Evolutionary conservation across 192 early-diverging fungal species (phyloP).

Genomic region (Backusella parvicylindrica): DNA sequence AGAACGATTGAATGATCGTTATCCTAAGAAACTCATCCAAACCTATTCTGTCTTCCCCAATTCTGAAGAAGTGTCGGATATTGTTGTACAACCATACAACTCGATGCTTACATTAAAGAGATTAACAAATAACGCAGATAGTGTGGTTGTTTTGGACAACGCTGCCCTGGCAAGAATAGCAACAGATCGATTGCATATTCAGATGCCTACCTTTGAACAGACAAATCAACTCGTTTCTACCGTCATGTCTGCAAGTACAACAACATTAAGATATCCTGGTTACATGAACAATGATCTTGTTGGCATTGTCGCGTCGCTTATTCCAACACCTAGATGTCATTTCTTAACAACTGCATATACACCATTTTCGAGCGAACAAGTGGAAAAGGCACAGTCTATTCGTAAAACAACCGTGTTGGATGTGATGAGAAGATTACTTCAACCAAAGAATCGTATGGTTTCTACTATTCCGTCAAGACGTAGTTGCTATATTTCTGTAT

Average conservation of each 20-base stretch:
- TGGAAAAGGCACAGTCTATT: conserved; percentile 89
- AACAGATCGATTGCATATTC: conserved; percentile 87
- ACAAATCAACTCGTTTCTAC: conserved; percentile 97
- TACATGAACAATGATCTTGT: conserved; percentile 99
- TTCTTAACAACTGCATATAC: conserved; percentile 95
- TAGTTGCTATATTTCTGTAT: conserved; percentile 95
- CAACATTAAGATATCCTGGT: conserved; percentile 94
- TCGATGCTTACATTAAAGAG: conserved; percentile 90
- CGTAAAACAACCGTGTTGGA: conserved; percentile 97
- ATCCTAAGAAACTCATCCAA: conserved; percentile 96
- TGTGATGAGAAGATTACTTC: conserved; percentile 94
- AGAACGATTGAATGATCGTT: conserved; percentile 90
- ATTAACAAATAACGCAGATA: conserved; percentile 89
- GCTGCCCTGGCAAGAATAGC: conserved; percentile 91
- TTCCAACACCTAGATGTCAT: conserved; percentile 98
- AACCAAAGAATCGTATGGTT: conserved; percentile 98
- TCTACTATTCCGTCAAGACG: conserved; percentile 88
- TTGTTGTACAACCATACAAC: conserved; percentile 98
- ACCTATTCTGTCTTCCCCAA: conserved; percentile 99
- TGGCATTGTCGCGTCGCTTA: conserved; percentile 90
- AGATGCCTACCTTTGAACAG: conserved; percentile 92
- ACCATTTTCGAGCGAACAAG: conserved; percentile 91
- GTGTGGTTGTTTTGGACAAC: conserved; percentile 96
- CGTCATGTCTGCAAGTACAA: conserved; percentile 96
- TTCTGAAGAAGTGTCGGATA: conserved; percentile 87